A percentile compares a stretch with the other conserved stretches of the same genome.
phyloP scores from a whole-genome alignment of 371 early-diverging fungal genomes.

The Rhizopus stolonifer region DNA sequence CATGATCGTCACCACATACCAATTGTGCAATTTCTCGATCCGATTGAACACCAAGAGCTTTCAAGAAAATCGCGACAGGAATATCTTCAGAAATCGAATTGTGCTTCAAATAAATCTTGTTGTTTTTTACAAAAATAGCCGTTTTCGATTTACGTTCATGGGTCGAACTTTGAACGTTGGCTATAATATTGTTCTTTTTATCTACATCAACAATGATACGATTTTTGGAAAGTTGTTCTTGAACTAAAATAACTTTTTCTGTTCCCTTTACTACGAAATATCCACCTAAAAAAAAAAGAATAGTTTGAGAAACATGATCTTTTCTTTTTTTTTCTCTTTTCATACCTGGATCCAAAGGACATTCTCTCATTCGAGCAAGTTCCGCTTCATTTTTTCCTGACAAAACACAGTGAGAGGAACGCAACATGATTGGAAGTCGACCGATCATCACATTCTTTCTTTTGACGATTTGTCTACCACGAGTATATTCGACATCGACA shows the following conservation, averaged over 20 bases:
- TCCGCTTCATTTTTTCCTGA: conserved; percentile 78
- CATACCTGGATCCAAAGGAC: conserved; percentile 95
- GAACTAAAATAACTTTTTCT: conserved; percentile 99
- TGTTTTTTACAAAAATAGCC: conserved; percentile 78
- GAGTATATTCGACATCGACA: conserved; percentile 98
- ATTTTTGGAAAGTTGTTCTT: conserved; percentile 99
- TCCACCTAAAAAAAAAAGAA: conserved; percentile 64
- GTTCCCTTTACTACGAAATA: conserved; percentile 99
- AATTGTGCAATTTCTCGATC: conserved; percentile 97
- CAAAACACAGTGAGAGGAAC: conserved; percentile 89
- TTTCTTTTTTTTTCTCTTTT: not conserved
- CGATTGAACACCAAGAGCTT: conserved; percentile 94
- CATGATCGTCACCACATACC: conserved; percentile 86
- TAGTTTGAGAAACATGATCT: not conserved
- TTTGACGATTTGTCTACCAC: conserved; percentile 85
- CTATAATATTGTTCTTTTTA: conserved; percentile 75
- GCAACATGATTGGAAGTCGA: conserved; percentile 99
- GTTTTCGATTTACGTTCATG: conserved; percentile 99
- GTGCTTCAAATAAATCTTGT: conserved; percentile 90
- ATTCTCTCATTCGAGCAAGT: conserved; percentile 89
- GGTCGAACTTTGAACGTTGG: conserved; percentile 79
- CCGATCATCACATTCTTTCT: conserved; percentile 93
- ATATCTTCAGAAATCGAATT: conserved; percentile 95
- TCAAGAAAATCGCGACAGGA: conserved; percentile 87
- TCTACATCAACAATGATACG: conserved; percentile 98